Evolutionary conservation across 306 rosid genomes (phyloP), one percentile per base, ranked within the genome.

Genomic region (Rubus idaeus): DNA sequence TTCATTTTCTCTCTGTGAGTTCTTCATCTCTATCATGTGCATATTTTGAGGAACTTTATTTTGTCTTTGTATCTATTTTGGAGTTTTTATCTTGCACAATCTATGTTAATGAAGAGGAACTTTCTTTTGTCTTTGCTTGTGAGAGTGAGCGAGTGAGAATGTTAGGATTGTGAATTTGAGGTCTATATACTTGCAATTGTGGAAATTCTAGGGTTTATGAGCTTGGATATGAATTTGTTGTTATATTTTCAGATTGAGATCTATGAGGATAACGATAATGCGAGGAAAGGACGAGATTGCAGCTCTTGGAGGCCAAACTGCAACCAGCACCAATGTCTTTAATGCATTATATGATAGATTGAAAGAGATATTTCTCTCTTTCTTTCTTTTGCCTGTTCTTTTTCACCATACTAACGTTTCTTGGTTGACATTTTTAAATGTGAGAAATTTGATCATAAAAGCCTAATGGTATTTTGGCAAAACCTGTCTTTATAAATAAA

Each of bases 221-320:
- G 20, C 6, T 12, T 16, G 61, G 20, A 14, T 60, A 23, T 58
- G 20, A 68, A 14, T 66, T 82, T 60, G 67, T 65, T 76, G 18
- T 69, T 65, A n/a, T 75, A 7, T 47, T 71, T 82, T 79, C 83
- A 95, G 98, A 83, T 88, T 87, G 97, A 88, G 76, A 86, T 88
- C 62, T 92, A 95, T 44, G 97, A 90, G 60, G 99, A 95, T 68
- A 87, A 83, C 49, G 99, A 92, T 78, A 83, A 20, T 86, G 97
- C 97, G 0, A 88, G 99, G 87, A 92, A n/a, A 90, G 86, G 99
- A 92, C 76, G 99, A 95, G 86, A 90, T 95, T 87, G 97, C 96
- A 13, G 97, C 97, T 41, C 88, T 95, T 12, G 99, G 99, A 64
- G 99, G 99, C 16, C 99, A 95, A 86, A 92, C 97, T 47, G 92